Conservation (phyloP, 192 early-diverging fungal species). For the Obelidium mucronatum region DNA sequence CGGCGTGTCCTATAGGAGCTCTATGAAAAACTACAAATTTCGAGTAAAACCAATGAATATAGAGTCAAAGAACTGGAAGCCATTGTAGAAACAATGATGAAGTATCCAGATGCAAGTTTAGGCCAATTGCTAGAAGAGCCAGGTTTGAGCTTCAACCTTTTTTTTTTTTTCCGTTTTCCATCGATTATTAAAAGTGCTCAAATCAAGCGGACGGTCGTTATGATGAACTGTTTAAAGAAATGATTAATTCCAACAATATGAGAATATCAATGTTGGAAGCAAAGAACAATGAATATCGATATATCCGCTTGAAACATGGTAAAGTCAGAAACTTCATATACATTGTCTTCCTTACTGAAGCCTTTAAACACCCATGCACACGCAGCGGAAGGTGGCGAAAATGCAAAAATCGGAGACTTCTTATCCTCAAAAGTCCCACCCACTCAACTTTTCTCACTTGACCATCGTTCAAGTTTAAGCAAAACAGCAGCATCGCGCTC, state of each 20-base stretch:
- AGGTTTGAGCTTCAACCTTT: background rate
- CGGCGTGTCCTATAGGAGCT: background rate
- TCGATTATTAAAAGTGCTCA: background rate
- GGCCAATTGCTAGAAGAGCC: slow-evolving; percentile 38
- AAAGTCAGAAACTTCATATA: background rate
- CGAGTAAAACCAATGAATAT: slow-evolving; percentile 28
- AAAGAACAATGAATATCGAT: slow-evolving; percentile 54
- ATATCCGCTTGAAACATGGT: slow-evolving; percentile 44
- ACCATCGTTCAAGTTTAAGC: background rate
- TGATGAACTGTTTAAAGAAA: slow-evolving; percentile 46
- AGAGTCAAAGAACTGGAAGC: slow-evolving; percentile 35
- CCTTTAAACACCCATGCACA: background rate
- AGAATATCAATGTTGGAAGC: slow-evolving; percentile 55
- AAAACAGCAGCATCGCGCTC: background rate
- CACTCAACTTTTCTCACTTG: background rate
- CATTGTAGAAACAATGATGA: slow-evolving; percentile 41
- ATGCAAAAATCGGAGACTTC: background rate
- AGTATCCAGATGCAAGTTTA: slow-evolving; percentile 51
- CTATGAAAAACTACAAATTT: background rate
- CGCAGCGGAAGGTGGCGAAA: background rate
- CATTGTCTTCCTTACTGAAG: background rate
- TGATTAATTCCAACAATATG: slow-evolving; percentile 54
- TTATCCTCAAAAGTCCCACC: background rate
- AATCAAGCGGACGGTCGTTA: slow-evolving; percentile 12
- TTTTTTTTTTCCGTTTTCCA: background rate